Percentiles rank a stretch among this genome's conserved stretches.
Conservation (phyloP, 129 eudicot genomes). For the Flaveria brownii region DNA sequence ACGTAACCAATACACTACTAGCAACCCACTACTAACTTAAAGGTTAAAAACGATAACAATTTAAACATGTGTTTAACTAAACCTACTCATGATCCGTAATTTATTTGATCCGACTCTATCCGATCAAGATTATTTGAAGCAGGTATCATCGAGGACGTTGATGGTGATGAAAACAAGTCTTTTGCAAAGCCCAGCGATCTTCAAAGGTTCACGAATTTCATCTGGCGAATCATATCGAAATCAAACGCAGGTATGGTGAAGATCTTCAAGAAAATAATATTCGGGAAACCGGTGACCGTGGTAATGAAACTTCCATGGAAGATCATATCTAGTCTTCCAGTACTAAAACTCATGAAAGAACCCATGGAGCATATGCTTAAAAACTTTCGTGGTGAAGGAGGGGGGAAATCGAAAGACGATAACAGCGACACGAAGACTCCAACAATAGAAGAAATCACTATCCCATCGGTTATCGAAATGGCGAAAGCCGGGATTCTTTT, state of each 20-base stretch:
- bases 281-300: conserved; percentile 37
- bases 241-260: conserved; percentile 26
- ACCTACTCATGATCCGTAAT: too few relatives aligned
- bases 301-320: conserved; percentile 48
- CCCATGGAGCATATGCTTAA: conserved; percentile 37
- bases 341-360: conserved; percentile 43
- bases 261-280: conserved; percentile 37
- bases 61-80: too few relatives aligned
- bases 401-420: conserved; percentile 21
- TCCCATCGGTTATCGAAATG: conserved; percentile 62
- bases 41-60: too few relatives aligned
- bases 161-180: conserved; percentile 19
- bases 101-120: too few relatives aligned
- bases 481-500: conserved; percentile 29
- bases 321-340: conserved; percentile 53
- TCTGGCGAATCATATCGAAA: conserved; percentile 17
- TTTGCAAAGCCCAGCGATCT: conserved; percentile 14
- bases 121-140: too few relatives aligned
- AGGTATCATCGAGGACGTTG: conserved; percentile 1
- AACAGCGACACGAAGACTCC: conserved; percentile 34
- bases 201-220: background rate
- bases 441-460: conserved; percentile 46
- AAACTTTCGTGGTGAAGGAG: conserved; percentile 27
- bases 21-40: too few relatives aligned
- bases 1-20: too few relatives aligned